Evolutionary conservation across 108 stramenopile species (phyloP).

Genomic region (Seminavis robusta): DNA sequence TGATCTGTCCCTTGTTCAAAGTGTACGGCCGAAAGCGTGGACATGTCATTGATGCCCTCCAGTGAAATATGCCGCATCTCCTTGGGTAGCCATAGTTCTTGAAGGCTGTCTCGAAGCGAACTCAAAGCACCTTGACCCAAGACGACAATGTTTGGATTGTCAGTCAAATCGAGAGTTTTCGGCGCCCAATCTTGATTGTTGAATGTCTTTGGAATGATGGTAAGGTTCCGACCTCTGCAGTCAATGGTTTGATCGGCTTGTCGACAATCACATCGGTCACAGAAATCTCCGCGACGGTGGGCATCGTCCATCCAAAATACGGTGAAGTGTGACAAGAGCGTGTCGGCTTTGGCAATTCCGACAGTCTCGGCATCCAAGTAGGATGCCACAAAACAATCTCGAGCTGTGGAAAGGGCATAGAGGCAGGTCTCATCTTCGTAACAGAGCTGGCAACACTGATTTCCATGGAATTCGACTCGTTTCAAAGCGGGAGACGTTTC

Average conservation of each 20-base stretch:
- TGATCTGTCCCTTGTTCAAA: too few species aligned
- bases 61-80: background rate
- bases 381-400: slow-evolving; percentile 13
- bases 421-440: slow-evolving; percentile 3
- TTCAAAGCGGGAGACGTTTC: too few species aligned
- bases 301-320: slow-evolving; percentile 9
- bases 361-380: background rate
- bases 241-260: slow-evolving; percentile 8
- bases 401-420: slow-evolving; percentile 2
- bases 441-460: slow-evolving; percentile 15
- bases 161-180: slow-evolving; percentile 11
- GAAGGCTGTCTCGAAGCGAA: background rate
- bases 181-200: slow-evolving; percentile 13
- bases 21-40: too few species aligned
- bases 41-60: background rate
- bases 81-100: slow-evolving; percentile 11
- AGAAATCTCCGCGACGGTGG: slow-evolving; percentile 8
- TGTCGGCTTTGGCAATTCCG: background rate
- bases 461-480: too few species aligned
- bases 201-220: slow-evolving; percentile 12
- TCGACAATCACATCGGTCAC: slow-evolving; percentile 10
- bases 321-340: too few species aligned
- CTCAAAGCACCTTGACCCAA: slow-evolving; percentile 6
- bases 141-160: slow-evolving; percentile 10
- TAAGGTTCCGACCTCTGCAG: slow-evolving; percentile 16